Conservation (phyloP, 192 early-diverging fungal genomes). For the Backusella liffmaniae region DNA sequence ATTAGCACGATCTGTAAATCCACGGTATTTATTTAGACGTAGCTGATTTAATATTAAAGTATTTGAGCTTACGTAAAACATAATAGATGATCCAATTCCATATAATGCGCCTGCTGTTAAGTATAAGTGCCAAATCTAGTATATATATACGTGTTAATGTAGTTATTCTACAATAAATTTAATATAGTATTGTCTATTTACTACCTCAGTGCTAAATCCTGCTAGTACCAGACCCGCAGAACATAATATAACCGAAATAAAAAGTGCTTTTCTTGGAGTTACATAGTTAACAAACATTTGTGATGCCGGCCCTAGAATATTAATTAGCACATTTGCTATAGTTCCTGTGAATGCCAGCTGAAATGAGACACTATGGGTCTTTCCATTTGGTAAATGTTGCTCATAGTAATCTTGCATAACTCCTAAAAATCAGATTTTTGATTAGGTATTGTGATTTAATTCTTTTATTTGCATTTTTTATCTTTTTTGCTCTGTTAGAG, state of each 20-base stretch:
- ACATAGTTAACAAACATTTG: constrained; percentile 16
- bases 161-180: background rate
- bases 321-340: constrained; percentile 23
- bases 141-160: background rate
- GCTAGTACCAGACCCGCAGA: constrained; percentile 20
- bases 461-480: background rate
- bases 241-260: constrained; percentile 3
- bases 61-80: constrained; percentile 25
- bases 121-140: constrained; percentile 52
- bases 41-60: background rate
- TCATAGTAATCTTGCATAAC: constrained; percentile 31
- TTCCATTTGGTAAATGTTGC: background rate
- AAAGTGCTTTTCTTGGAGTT: background rate
- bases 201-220: constrained; percentile 25
- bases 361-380: background rate
- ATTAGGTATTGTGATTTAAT: background rate
- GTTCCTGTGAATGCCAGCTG: constrained; percentile 26
- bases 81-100: constrained; percentile 34
- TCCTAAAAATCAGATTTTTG: background rate
- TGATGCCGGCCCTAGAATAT: constrained; percentile 13
- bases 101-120: constrained; percentile 43
- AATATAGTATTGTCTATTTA: background rate
- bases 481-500: background rate
- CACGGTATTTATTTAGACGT: background rate
- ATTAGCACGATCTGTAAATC: constrained; percentile 15